Evolutionary conservation across 1,284 basidiomycete species (phyloP).

Genomic region (Flammula alnicola): DNA sequence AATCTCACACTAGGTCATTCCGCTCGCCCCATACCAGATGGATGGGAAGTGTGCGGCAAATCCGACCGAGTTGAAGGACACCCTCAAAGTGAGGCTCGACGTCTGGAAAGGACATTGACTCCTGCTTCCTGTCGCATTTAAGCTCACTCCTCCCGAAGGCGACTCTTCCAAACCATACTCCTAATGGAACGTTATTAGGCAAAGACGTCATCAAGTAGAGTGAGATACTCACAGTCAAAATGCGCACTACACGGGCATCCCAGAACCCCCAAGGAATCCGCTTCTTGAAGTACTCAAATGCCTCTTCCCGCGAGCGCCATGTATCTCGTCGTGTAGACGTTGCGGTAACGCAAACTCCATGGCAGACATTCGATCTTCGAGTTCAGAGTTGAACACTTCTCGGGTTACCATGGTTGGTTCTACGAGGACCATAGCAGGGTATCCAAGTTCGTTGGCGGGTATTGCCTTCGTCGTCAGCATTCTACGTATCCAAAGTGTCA

Average conservation of each 20-base stretch:
- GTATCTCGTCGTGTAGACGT: conserved; percentile 40
- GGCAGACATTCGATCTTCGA: conserved; percentile 39
- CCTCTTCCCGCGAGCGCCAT: conserved; percentile 41
- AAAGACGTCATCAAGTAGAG: background rate
- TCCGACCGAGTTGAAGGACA: conserved; percentile 33
- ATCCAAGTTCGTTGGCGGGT: conserved; percentile 28
- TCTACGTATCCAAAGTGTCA: background rate
- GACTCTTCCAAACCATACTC: conserved; percentile 37
- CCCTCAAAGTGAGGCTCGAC: conserved; percentile 46
- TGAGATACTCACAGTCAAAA: conserved; percentile 36
- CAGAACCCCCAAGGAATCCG: conserved; percentile 47
- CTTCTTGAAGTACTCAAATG: conserved; percentile 41
- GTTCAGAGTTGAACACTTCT: conserved; percentile 35
- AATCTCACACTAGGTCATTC: conserved; percentile 45
- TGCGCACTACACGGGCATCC: conserved; percentile 40
- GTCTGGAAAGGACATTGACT: conserved; percentile 47
- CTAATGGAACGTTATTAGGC: conserved; percentile 28
- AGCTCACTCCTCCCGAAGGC: conserved; percentile 32
- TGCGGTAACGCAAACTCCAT: conserved; percentile 41
- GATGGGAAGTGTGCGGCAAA: conserved; percentile 40
- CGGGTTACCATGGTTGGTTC: conserved; percentile 45
- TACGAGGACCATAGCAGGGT: conserved; percentile 42
- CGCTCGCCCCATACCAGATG: conserved; percentile 46
- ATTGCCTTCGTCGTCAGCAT: conserved; percentile 15
- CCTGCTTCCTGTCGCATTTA: conserved; percentile 48